Percentiles rank a stretch among this genome's conserved stretches.
Conservation (phyloP, 139 green algal species). For the Chlamydomonas schloesseri region DNA sequence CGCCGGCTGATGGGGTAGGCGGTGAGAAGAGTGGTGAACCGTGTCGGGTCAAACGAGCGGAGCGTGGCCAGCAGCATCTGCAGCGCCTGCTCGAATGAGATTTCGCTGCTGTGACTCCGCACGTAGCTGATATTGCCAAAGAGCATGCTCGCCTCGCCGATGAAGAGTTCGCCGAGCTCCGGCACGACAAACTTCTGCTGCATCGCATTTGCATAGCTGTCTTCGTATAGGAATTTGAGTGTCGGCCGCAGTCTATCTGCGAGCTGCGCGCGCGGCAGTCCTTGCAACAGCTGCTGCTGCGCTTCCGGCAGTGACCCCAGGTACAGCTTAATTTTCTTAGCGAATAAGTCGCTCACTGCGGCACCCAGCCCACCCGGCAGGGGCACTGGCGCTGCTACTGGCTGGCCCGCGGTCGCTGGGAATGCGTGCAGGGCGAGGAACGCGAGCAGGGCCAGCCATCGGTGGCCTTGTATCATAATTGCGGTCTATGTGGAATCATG, state of each 20-base stretch:
- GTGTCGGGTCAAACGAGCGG: background rate
- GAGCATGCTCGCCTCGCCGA: background rate
- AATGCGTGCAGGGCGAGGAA: background rate
- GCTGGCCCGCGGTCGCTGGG: background rate
- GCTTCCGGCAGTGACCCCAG: background rate
- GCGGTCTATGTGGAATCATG: too few species aligned
- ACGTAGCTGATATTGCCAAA: constrained; percentile 34
- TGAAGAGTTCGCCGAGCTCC: constrained; percentile 3
- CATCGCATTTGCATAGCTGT: background rate
- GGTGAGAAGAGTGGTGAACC: constrained; percentile 6
- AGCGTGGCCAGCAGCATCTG: constrained; percentile 1
- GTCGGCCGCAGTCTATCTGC: background rate
- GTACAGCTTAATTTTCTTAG: constrained; percentile 17
- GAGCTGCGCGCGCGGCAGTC: background rate
- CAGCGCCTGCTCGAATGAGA: background rate
- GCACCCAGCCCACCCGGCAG: too few species aligned
- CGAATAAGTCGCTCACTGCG: constrained; percentile 6
- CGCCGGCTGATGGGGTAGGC: constrained; percentile 33
- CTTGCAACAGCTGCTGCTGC: background rate
- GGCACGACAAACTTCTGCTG: background rate
- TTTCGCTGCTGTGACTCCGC: background rate
- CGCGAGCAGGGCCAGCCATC: background rate
- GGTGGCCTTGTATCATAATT: background rate
- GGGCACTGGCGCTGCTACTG: background rate
- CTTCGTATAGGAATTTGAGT: background rate